These are phyloP conservation scores for Zygosaccharomyces bailii DNA, from an alignment of 805 yeast species.

Conservation along the genomic window DNA sequence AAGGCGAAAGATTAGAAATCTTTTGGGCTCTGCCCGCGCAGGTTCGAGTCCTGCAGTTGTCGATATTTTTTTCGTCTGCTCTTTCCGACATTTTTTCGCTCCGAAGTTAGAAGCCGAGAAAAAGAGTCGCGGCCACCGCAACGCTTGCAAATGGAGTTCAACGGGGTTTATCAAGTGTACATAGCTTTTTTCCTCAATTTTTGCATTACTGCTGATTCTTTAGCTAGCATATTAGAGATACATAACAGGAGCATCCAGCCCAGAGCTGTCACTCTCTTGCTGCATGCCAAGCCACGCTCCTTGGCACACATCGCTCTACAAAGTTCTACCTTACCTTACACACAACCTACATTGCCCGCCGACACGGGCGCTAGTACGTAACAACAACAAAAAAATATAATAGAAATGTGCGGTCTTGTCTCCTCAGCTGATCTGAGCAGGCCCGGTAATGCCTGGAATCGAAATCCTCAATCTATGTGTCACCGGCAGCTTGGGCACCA, in stretches of 20 bases:
- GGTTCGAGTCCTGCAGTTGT: slow-evolving; percentile 68
- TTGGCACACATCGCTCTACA: neutral
- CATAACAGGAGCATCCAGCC: neutral
- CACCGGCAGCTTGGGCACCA: slow-evolving; percentile 85
- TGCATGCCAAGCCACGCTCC: neutral
- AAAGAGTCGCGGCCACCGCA: no score
- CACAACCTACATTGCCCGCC: neutral
- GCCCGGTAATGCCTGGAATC: slow-evolving; percentile 46
- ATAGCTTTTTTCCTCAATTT: no score
- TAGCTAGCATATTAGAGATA: neutral
- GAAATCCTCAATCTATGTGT: slow-evolving; percentile 74
- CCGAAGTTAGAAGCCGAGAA: no score
- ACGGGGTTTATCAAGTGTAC: no score
- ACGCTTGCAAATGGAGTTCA: no score
- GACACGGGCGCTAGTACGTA: neutral
- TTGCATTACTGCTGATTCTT: no score
- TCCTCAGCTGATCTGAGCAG: slow-evolving; percentile 35
- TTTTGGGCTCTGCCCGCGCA: slow-evolving; percentile 54
- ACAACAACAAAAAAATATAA: neutral
- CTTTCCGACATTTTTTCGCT: no score
- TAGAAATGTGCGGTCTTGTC: neutral
- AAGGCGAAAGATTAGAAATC: slow-evolving; percentile 58
- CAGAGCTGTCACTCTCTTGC: no score
- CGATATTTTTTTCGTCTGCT: slow-evolving; percentile 32
- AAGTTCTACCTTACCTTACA: neutral